These are phyloP conservation scores for Eucalyptus curtisii DNA, from an alignment of 345 rosid species.

Conservation along the genomic window DNA sequence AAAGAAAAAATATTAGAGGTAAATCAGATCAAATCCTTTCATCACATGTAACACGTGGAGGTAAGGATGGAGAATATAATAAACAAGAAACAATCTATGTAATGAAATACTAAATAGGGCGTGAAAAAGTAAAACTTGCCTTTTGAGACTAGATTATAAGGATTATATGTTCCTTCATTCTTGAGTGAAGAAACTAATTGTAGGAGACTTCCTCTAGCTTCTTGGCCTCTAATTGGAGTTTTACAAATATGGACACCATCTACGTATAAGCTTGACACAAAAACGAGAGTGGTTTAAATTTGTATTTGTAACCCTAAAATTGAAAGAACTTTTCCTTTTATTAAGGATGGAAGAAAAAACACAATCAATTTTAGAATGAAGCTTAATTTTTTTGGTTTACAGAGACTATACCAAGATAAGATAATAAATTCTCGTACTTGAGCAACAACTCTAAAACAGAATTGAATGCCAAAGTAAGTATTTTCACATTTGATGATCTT, in stretches of 20 bases:
- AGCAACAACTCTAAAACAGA: background rate
- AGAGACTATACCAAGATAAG: background rate
- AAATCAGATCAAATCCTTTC: background rate
- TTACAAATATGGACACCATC: background rate
- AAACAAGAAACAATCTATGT: background rate
- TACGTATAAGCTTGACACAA: background rate
- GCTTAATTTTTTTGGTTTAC: background rate
- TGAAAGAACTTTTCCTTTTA: background rate
- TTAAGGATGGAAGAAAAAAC: background rate
- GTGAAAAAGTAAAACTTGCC: background rate
- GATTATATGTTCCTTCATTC: background rate
- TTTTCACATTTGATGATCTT: background rate
- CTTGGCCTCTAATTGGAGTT: background rate
- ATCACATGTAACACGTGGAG: background rate
- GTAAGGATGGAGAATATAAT: background rate
- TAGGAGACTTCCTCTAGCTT: background rate
- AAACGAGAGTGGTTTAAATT: background rate
- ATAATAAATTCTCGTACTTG: background rate
- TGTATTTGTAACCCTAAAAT: background rate
- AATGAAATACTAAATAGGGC: background rate
- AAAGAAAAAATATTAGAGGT: accelerated
- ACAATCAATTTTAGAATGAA: background rate
- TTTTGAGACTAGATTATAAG: background rate
- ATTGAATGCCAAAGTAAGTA: background rate
- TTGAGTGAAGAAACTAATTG: background rate